A percentile compares a stretch with the other conserved stretches of the same genome.
Conservation (phyloP, 768 basidiomycete genomes). For the Mycena maculata region DNA sequence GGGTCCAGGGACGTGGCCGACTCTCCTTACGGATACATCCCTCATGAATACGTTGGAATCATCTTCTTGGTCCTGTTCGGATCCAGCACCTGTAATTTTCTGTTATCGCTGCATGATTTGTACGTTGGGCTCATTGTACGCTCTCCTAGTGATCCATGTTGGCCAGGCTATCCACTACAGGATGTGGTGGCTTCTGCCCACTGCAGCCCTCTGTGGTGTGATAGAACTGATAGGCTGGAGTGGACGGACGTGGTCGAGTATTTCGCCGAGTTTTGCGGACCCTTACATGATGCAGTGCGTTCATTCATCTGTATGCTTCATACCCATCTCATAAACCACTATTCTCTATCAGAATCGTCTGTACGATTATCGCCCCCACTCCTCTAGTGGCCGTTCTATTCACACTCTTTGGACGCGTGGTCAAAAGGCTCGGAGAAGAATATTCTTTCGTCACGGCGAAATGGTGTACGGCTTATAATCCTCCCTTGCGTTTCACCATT, state of each 20-base stretch:
- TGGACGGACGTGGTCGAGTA: background rate
- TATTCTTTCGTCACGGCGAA: background rate
- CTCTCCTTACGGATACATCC: conserved; percentile 3
- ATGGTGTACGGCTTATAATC: background rate
- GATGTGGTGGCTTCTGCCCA: too few species aligned
- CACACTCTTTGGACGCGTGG: background rate
- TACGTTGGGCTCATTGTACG: background rate
- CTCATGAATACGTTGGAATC: background rate
- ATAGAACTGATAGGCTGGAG: too few species aligned
- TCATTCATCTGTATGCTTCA: background rate
- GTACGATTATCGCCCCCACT: background rate
- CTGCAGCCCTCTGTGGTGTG: too few species aligned
- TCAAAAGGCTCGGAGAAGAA: background rate
- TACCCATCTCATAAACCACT: background rate
- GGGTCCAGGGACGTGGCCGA: background rate
- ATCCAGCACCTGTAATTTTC: background rate
- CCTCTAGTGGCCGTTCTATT: background rate
- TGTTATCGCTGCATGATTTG: background rate
- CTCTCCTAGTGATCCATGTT: background rate
- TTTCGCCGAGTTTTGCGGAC: background rate
- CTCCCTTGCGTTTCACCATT: too few species aligned
- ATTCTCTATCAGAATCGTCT: background rate
- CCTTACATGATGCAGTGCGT: conserved; percentile 4
- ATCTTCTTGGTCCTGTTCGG: background rate
- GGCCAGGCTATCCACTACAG: background rate